Conservation (phyloP, 2,329 filamentous ascomycete species). For the Colletotrichum cuscutae region DNA sequence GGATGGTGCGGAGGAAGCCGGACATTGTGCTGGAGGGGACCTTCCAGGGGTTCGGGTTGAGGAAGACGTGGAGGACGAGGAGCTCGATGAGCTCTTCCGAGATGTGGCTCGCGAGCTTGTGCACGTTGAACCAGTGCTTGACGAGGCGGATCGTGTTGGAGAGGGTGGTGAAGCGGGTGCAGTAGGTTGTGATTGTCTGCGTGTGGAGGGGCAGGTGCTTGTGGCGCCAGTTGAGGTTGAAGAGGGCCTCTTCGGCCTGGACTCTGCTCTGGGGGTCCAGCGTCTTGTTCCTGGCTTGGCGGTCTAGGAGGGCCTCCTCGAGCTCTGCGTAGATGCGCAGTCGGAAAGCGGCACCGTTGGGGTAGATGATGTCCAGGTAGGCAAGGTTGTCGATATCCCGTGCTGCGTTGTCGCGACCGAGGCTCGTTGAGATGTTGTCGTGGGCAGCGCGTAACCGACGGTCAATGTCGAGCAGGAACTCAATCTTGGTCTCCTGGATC, state of each 20-base stretch:
- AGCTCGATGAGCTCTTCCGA: conserved; percentile 87
- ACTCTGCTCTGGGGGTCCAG: conserved; percentile 74
- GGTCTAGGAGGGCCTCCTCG: conserved; percentile 83
- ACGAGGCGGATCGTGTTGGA: conserved; percentile 85
- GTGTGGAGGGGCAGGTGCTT: conserved; percentile 80
- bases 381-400: conserved; percentile 78
- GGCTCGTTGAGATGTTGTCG: conserved; percentile 69
- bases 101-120: conserved; percentile 82
- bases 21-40: conserved; percentile 80
- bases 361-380: conserved; percentile 84
- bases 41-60: conserved; percentile 84
- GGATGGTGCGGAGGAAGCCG: conserved; percentile 83
- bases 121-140: conserved; percentile 89
- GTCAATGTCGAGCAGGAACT: conserved; percentile 83
- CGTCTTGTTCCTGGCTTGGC: conserved; percentile 79
- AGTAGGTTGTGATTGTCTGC: conserved; percentile 82
- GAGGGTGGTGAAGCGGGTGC: conserved; percentile 81
- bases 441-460: conserved; percentile 73
- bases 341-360: conserved; percentile 79
- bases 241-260: conserved; percentile 75
- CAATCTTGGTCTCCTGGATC: conserved; percentile 93
- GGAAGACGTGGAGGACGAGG: conserved; percentile 80
- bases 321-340: conserved; percentile 90
- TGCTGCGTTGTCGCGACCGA: conserved; percentile 84
- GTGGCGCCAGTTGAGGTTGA: conserved; percentile 77